Evolutionary conservation across 2,329 filamentous ascomycete genomes (phyloP).

Genomic region (Aureobasidium sp.): DNA sequence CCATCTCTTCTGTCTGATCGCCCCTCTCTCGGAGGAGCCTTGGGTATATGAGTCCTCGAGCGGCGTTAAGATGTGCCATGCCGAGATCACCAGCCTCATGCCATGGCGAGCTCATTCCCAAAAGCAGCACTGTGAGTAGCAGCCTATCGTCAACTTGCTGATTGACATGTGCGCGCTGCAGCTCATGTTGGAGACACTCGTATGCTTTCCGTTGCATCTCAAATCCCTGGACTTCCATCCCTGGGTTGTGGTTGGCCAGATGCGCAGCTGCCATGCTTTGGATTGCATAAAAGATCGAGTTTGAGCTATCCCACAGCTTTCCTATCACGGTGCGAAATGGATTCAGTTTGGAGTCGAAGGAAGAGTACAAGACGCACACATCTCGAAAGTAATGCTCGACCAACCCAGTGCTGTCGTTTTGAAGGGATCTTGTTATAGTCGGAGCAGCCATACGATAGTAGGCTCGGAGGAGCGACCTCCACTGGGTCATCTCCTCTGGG

Average conservation of each 20-base stretch:
- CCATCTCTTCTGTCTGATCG: slow-evolving; percentile 34
- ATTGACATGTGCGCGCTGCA: slow-evolving; percentile 27
- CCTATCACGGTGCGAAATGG: slow-evolving; percentile 66
- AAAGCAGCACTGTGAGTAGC: slow-evolving; percentile 62
- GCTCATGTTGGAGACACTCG: slow-evolving; percentile 55
- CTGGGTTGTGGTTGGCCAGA: slow-evolving; percentile 29
- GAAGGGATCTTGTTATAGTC: slow-evolving; percentile 39
- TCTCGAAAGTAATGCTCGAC: slow-evolving; percentile 72
- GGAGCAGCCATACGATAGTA: slow-evolving; percentile 31
- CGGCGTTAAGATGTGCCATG: slow-evolving; percentile 57
- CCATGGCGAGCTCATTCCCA: slow-evolving; percentile 68
- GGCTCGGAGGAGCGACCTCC: slow-evolving; percentile 28
- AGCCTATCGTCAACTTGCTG: slow-evolving; percentile 27
- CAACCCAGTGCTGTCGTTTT: slow-evolving; percentile 60
- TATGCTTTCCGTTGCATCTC: slow-evolving; percentile 35
- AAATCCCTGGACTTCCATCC: slow-evolving; percentile 27
- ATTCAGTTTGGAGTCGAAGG: slow-evolving; percentile 68
- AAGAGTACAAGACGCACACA: slow-evolving; percentile 68
- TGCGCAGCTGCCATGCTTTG: slow-evolving; percentile 61
- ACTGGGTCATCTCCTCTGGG: background rate
- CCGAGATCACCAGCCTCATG: slow-evolving; percentile 64
- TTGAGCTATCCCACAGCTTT: slow-evolving; percentile 63
- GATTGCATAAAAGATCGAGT: slow-evolving; percentile 66
- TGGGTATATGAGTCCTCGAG: slow-evolving; percentile 46
- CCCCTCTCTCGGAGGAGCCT: slow-evolving; percentile 44